Evolutionary conservation across 768 basidiomycete species (phyloP).

Genomic region (Lentinula boryana): DNA sequence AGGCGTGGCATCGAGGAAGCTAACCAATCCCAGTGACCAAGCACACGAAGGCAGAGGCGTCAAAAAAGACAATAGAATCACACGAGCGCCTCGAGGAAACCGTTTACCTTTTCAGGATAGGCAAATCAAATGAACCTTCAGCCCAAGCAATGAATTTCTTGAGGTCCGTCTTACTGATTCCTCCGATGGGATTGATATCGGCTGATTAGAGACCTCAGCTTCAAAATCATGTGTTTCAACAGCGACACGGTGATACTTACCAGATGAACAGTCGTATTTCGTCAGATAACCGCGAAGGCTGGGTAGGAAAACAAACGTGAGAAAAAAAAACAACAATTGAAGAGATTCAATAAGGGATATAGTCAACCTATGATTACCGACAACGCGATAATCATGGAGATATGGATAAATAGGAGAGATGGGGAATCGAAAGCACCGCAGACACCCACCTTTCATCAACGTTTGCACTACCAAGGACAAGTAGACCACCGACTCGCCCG

Average conservation of each 20-base stretch:
- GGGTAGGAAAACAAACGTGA: not conserved
- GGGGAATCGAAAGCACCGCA: not conserved
- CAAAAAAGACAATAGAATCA: not conserved
- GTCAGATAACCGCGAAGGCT: constrained; percentile 95
- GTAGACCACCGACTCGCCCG: constrained; percentile 75
- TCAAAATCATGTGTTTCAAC: not conserved
- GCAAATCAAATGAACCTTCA: constrained; percentile 70
- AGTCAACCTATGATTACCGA: not conserved
- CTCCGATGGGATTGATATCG: constrained; percentile 97
- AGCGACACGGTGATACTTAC: constrained; percentile 27
- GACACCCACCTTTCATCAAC: constrained; percentile 84
- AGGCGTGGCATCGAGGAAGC: constrained; percentile 88
- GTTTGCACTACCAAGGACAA: constrained; percentile 97
- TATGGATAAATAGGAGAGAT: not conserved
- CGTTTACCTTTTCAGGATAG: constrained; percentile 66
- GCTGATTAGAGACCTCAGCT: constrained; percentile 35
- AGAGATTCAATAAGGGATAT: not conserved
- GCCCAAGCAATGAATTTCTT: constrained; percentile 94
- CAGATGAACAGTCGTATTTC: constrained; percentile 95
- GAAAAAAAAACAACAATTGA: not conserved
- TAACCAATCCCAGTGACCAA: constrained; percentile 20
- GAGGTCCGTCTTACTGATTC: constrained; percentile 95
- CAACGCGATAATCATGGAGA: not conserved
- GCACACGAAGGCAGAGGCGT: not conserved
- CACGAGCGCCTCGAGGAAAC: constrained; percentile 8